Percentiles rank a stretch among this genome's conserved stretches.
phyloP scores from a whole-genome alignment of 106 monocot species.

The Dactylorhiza incarnata region DNA sequence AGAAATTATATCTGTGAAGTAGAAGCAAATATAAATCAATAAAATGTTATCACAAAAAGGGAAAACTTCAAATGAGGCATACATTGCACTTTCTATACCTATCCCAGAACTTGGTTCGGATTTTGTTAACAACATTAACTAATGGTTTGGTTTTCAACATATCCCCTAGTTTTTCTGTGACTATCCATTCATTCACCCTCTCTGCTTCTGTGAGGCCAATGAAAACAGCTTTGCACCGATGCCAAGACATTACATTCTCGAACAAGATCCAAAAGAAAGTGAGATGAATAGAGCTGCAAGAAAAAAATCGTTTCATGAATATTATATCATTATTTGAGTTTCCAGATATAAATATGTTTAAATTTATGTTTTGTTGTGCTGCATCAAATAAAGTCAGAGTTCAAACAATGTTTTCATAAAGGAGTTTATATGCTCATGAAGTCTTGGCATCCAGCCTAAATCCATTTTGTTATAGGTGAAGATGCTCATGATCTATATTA shows the following conservation, averaged over 20 bases:
- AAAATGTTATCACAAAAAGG: neutral
- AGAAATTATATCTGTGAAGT: constrained; percentile 22
- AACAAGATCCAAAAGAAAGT: constrained; percentile 27
- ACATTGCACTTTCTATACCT: neutral
- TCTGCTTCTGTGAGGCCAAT: constrained; percentile 13
- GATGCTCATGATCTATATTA: no score
- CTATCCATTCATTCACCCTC: constrained; percentile 25
- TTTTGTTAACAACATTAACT: constrained; percentile 7
- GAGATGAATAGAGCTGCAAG: constrained; percentile 21
- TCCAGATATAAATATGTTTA: no score
- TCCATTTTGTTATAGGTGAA: no score
- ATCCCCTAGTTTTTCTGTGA: constrained; percentile 14
- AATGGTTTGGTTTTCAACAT: constrained; percentile 11
- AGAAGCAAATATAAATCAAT: constrained; percentile 1
- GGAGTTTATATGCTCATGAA: no score
- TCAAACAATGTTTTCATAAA: no score
- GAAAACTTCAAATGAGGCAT: neutral
- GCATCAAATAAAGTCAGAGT: no score
- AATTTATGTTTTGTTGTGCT: no score
- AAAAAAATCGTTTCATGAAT: neutral
- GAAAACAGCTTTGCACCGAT: constrained; percentile 17
- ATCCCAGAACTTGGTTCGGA: constrained; percentile 15
- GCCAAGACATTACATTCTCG: constrained; percentile 28
- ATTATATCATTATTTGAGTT: neutral
- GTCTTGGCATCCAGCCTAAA: no score